phyloP scores from a whole-genome alignment of 768 basidiomycete genomes.

The Porphyrellus cyaneotinctus region DNA sequence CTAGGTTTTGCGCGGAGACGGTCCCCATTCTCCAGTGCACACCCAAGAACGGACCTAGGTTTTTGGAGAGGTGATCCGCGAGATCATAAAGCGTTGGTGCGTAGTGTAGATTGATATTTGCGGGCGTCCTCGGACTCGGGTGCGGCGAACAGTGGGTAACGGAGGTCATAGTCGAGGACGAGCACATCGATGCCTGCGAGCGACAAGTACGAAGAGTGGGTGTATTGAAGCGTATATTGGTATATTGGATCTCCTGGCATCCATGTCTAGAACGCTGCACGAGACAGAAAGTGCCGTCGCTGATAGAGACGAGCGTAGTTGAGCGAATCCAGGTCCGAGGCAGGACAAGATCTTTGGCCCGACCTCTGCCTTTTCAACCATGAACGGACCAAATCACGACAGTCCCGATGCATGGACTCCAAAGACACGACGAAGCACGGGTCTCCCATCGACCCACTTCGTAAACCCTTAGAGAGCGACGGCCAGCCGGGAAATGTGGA shows the following conservation, averaged over 20 bases:
- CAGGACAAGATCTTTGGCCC: conserved; percentile 20
- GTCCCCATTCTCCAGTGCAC: conserved; percentile 61
- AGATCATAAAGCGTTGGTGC: conserved; percentile 40
- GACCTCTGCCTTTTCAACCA: background rate
- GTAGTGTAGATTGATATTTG: conserved; percentile 37
- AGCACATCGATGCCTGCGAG: conserved; percentile 43
- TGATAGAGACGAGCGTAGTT: conserved; percentile 7
- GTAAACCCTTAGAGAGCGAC: conserved; percentile 38
- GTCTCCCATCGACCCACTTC: conserved; percentile 34
- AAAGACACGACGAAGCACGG: conserved; percentile 35
- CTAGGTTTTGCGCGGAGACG: conserved; percentile 39
- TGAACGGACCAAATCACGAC: background rate
- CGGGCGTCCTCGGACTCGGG: background rate
- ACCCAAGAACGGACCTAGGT: conserved; percentile 39
- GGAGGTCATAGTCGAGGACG: conserved; percentile 51
- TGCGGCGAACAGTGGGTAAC: conserved; percentile 39
- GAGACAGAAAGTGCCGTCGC: conserved; percentile 7
- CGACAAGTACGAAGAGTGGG: no score
- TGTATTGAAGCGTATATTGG: conserved; percentile 11
- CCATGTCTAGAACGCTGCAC: conserved; percentile 4
- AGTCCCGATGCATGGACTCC: conserved; percentile 17
- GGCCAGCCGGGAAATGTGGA: conserved; percentile 13
- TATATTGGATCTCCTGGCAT: conserved; percentile 1
- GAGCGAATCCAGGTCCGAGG: conserved; percentile 16
- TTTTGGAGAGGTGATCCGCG: conserved; percentile 34